Base-by-base conservation (phyloP, 2,329 filamentous ascomycete species). In the Huntiella abstrusa region DNA sequence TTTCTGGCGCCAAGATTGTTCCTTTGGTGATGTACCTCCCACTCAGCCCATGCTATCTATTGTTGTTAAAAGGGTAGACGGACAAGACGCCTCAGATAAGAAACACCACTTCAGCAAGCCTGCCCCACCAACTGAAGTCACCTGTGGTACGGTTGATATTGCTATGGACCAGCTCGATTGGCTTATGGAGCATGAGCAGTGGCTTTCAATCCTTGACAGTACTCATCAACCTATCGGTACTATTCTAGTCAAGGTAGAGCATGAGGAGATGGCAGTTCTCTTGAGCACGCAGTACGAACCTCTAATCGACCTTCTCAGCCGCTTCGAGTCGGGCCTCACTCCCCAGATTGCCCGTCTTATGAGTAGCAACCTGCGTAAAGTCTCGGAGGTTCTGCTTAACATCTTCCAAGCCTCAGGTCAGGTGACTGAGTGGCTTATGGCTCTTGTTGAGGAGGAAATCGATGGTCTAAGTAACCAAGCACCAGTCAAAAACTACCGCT, bases 361-460 rank as follows among this genome's bases (percentile, higher is more conserved):
- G 46, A 81, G 85, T 0, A 74, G 77, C 2, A 82, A 85, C 55
- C 67, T 95, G 33, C 80, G 81, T 45, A 71, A 75, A n/a, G 61
- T 96, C 6, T 83, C 86, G 2, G 87, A 95, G 57, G 77, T 82
- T 22, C 75, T 96, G 34, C 65, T 96, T 52, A 92, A 96, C 58
- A 93, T 98, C 45, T 98, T 88, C 55, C 91, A 98, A 57, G 87
- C 93, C 3, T 88, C 86, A 2, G 85, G 84, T 0, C 75, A 75
- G 34, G 82, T 83, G 2, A 72, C 73, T 38, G 85, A 95, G 49
- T 98, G 91, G 91, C 71, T 98, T 16, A 91, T 85, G 68, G 79
- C 84, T 2, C 67, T 98, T 36, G 83, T 95, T 0, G 91, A 98
- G 60, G 88, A 96, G 57, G 91, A 98, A 60, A 96, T 98, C 48